phyloP scores from a whole-genome alignment of 2,329 filamentous ascomycete species.

The Periconia sp. region DNA sequence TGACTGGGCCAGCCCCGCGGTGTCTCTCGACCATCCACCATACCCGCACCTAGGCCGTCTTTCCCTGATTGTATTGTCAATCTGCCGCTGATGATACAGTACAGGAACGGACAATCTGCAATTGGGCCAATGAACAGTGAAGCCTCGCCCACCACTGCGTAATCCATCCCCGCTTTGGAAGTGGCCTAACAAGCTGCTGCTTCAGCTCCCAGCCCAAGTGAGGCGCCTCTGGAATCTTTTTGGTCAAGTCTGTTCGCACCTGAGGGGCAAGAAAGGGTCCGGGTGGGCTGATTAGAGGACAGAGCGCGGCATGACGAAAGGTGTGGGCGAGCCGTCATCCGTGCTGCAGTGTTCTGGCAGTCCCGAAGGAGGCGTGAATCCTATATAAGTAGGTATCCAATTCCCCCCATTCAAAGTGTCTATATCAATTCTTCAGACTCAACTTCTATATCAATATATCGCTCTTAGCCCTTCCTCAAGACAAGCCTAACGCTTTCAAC shows the following conservation, averaged over 20 bases:
- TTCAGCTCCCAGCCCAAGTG: slow-evolving; percentile 8
- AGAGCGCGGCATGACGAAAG: slow-evolving; percentile 8
- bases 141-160: slow-evolving; percentile 12
- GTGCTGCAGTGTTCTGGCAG: not conserved
- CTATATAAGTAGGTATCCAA: not conserved
- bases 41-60: not conserved
- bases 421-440: too few species aligned
- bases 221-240: slow-evolving; percentile 24
- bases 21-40: not conserved
- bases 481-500: not conserved
- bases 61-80: not conserved
- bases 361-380: not conserved
- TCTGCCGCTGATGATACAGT: not conserved
- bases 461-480: not conserved
- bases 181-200: slow-evolving; percentile 5
- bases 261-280: slow-evolving; percentile 19
- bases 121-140: not conserved
- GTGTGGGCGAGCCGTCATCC: not conserved
- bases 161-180: slow-evolving; percentile 13
- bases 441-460: not conserved
- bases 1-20: too few species aligned
- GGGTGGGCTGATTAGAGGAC: slow-evolving; percentile 1
- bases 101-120: not conserved
- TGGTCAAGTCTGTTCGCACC: slow-evolving; percentile 18
- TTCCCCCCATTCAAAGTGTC: too few species aligned